Percentiles rank a stretch among this genome's conserved stretches.
phyloP scores from a whole-genome alignment of 441 rosid genomes.

The Pelargonium cotyledonis region DNA sequence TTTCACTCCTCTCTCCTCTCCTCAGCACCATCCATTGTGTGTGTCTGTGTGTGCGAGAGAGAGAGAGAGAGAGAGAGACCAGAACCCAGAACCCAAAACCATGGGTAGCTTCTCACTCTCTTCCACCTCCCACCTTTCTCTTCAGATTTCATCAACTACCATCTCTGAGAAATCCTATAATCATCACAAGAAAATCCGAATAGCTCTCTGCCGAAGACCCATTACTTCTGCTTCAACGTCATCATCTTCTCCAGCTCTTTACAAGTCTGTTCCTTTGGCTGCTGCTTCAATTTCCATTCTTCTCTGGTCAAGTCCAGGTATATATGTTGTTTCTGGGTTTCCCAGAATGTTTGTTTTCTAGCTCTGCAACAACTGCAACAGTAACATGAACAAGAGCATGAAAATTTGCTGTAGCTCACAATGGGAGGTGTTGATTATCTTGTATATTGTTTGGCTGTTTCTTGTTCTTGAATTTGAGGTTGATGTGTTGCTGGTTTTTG shows the following conservation, averaged over 20 bases:
- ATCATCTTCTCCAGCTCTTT: conserved; percentile 14
- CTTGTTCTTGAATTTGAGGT: no score
- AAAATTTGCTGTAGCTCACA: neutral
- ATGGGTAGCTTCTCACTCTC: conserved; percentile 36
- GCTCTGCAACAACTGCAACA: neutral
- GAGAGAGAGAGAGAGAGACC: conserved; percentile 15
- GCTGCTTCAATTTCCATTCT: conserved; percentile 57
- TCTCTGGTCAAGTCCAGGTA: conserved; percentile 61
- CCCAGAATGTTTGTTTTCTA: neutral
- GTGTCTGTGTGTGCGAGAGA: neutral
- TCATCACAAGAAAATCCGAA: conserved; percentile 8
- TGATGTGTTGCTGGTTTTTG: neutral
- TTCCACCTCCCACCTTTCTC: conserved; percentile 16
- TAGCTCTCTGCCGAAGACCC: conserved; percentile 15
- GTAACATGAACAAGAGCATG: neutral
- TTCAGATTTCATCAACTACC: conserved; percentile 14
- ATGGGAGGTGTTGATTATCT: no score
- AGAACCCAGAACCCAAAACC: conserved; percentile 4
- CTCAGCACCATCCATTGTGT: neutral
- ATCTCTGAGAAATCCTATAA: conserved; percentile 25
- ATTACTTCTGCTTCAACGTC: conserved; percentile 9
- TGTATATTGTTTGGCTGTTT: no score
- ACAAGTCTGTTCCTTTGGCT: conserved; percentile 51
- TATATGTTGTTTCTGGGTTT: neutral
- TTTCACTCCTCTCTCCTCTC: neutral